Conservation (phyloP, 2,329 filamentous ascomycete species). For the Scedosporium minutisporum region DNA sequence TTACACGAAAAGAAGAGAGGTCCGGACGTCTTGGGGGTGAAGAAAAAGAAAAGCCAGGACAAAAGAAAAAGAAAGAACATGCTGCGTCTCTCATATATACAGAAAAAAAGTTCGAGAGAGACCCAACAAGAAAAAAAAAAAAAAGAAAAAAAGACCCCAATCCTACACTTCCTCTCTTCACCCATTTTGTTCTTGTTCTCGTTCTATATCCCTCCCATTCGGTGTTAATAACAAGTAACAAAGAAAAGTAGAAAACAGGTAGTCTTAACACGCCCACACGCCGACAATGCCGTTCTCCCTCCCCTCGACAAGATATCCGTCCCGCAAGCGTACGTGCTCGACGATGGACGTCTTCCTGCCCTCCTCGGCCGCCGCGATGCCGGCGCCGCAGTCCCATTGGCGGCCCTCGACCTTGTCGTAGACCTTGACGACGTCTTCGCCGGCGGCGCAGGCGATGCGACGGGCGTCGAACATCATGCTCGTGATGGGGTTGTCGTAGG, state of each 20-base stretch:
- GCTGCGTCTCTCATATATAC: no score
- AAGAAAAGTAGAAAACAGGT: neutral
- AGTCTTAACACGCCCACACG: constrained; percentile 66
- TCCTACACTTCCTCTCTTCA: neutral
- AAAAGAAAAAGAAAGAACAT: neutral
- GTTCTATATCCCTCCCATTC: neutral
- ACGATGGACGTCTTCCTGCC: constrained; percentile 59
- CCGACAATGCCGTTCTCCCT: constrained; percentile 80
- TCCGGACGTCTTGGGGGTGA: neutral
- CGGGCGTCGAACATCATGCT: constrained; percentile 96
- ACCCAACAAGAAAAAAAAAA: neutral
- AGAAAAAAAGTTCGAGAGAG: no score
- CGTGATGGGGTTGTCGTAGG: constrained; percentile 84
- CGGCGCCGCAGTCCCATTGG: constrained; percentile 94
- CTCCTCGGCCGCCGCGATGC: constrained; percentile 58
- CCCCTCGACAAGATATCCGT: constrained; percentile 89
- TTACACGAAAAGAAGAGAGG: neutral
- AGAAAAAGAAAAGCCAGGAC: neutral
- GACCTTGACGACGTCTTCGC: constrained; percentile 91
- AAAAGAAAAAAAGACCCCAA: neutral
- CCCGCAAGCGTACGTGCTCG: constrained; percentile 80
- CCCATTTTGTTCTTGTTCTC: neutral
- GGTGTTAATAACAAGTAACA: neutral
- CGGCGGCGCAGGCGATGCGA: constrained; percentile 80
- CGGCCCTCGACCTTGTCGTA: constrained; percentile 95